Base-by-base conservation (phyloP, 495 filamentous ascomycete genomes). In the Podospora appendiculata region DNA sequence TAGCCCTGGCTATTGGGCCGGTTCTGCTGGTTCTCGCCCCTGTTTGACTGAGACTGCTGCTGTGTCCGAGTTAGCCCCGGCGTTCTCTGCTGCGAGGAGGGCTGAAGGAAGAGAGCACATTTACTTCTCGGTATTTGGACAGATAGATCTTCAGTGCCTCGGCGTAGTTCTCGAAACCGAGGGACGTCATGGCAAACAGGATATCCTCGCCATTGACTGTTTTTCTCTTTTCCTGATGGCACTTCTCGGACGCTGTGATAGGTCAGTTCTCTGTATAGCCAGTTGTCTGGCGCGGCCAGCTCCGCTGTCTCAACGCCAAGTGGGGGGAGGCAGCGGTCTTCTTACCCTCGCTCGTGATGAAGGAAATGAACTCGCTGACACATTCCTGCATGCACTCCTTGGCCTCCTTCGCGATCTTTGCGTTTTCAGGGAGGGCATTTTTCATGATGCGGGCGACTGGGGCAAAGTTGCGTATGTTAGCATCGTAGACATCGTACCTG, bases 301-400 rank as follows among this genome's bases (percentile, higher is more conserved):
- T 25, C 25, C 25, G 25, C 2, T 25, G 2, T 25, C 25, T 5
- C 5, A 25, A 25, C 25, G 5, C 25, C 25, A 25, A 25, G 25
- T 2, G 25, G 25, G 25, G 25, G 5, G 25, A 25, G 25, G 25
- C 25, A 25, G 25, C 25, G 25, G 25, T 4, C 13, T 9, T 32
- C 64, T 47, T 64, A 95, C 93, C 93, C 80, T 98, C 93, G 68
- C 91, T 96, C 32, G 93, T 98, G 70, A 98, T 98, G 76, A 98
- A 98, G 14, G 92, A 96, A 76, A 98, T 98, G 72, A 97, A 98
- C 79, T 98, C 93, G 85, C 91, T 96, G 54, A 98, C 93, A 63
- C 93, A 98, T 74, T 98, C 93, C 70, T 98, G 93, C 93, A 98
- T 97, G 73, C 93, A 98, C 67, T 98, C 93, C 69, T 98, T 98